These are phyloP conservation scores for Boletus subparvulus DNA, from an alignment of 768 basidiomycete genomes.

Conservation along the genomic window DNA sequence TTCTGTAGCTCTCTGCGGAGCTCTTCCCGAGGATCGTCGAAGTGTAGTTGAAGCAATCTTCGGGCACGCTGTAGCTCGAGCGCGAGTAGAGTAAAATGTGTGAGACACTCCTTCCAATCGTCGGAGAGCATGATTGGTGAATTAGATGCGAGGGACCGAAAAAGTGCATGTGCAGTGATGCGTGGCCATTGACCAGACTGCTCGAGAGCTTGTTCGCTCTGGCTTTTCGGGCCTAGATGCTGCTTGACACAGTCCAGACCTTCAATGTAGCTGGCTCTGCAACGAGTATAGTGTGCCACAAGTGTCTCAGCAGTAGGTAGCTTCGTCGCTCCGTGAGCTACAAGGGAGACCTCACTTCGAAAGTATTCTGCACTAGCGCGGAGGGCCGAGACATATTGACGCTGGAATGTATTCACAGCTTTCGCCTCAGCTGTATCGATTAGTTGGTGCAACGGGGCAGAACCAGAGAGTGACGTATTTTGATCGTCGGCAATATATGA, in stretches of 20 bases:
- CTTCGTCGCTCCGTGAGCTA: background rate
- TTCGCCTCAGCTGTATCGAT: background rate
- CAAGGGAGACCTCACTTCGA: background rate
- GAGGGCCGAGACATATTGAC: slow-evolving; percentile 1
- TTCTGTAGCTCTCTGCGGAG: slow-evolving; percentile 28
- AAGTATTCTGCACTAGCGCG: slow-evolving; percentile 5
- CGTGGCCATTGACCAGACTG: slow-evolving; percentile 22
- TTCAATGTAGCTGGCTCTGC: background rate
- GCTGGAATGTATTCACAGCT: slow-evolving; percentile 4
- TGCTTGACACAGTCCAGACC: background rate
- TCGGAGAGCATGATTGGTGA: slow-evolving; percentile 7
- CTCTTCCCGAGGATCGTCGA: slow-evolving; percentile 26
- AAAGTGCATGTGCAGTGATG: slow-evolving; percentile 29
- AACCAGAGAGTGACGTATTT: background rate
- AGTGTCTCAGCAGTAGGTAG: background rate
- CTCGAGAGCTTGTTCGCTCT: slow-evolving; percentile 12
- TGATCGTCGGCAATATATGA: background rate
- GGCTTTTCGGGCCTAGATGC: slow-evolving; percentile 12
- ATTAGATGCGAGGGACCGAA: slow-evolving; percentile 27
- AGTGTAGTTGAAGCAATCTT: slow-evolving; percentile 23
- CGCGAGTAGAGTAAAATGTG: slow-evolving; percentile 26
- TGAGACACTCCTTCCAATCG: slow-evolving; percentile 31
- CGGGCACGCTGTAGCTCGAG: slow-evolving; percentile 14
- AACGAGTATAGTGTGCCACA: slow-evolving; percentile 3
- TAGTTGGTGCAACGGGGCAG: background rate